These are phyloP conservation scores for Parafenestella ontariensis DNA, from an alignment of 2,329 filamentous ascomycete species.

Conservation along the genomic window DNA sequence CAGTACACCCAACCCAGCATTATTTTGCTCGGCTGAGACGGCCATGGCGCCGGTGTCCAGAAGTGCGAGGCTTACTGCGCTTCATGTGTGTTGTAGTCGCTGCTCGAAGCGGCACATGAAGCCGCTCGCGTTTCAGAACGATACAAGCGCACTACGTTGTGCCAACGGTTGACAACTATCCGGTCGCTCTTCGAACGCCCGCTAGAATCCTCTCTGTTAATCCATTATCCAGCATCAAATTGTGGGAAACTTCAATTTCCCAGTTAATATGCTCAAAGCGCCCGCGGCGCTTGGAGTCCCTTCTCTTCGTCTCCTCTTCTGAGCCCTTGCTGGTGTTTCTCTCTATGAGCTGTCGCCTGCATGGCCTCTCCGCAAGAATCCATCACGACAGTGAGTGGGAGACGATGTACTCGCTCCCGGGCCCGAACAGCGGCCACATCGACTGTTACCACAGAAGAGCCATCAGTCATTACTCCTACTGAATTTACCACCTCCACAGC, in stretches of 20 bases:
- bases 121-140: conserved; percentile 45
- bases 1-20: conserved; percentile 20
- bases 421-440: conserved; percentile 41
- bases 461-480: conserved; percentile 27
- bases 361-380: conserved; percentile 49
- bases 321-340: conserved; percentile 38
- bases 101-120: conserved; percentile 46
- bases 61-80: conserved; percentile 44
- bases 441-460: conserved; percentile 17
- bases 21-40: conserved; percentile 39
- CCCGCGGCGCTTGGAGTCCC: conserved; percentile 39
- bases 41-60: conserved; percentile 27
- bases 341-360: conserved; percentile 44
- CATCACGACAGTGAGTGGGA: conserved; percentile 48
- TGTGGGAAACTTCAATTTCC: conserved; percentile 35
- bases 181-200: conserved; percentile 34
- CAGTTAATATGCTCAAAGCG: conserved; percentile 48
- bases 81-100: conserved; percentile 47
- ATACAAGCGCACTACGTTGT: conserved; percentile 41
- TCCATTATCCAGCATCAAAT: conserved; percentile 30
- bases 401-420: conserved; percentile 49
- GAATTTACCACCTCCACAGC: conserved; percentile 27
- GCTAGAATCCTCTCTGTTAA: conserved; percentile 32
- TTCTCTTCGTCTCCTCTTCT: conserved; percentile 38
- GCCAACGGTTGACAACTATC: conserved; percentile 45